Evolutionary conservation across 1,139 yeast species (phyloP).

Genomic region (Hyphopichia pseudoburtonii): DNA sequence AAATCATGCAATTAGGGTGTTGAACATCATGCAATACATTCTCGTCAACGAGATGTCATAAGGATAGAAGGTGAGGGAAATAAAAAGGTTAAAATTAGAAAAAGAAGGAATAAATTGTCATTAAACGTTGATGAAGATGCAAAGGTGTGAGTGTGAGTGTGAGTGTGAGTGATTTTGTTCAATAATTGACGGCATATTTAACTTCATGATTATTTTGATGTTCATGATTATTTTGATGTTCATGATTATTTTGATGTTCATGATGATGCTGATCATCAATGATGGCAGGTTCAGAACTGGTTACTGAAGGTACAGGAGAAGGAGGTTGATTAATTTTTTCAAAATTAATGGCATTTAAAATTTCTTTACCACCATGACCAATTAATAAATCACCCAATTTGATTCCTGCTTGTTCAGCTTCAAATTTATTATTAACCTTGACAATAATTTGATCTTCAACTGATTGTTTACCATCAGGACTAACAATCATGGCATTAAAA

Average conservation of each 20-base stretch:
- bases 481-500: slow-evolving; percentile 74
- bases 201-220: not conserved
- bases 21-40: no score
- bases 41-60: no score
- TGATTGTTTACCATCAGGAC: slow-evolving; percentile 74
- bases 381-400: slow-evolving; percentile 67
- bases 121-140: no score
- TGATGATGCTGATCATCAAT: not conserved
- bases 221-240: not conserved
- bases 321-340: slow-evolving; percentile 54
- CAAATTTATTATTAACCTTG: slow-evolving; percentile 42
- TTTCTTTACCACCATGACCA: slow-evolving; percentile 76
- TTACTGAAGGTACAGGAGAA: slow-evolving; percentile 3
- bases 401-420: slow-evolving; percentile 72
- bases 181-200: not conserved
- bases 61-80: no score
- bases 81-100: no score
- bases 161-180: not conserved
- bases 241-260: not conserved
- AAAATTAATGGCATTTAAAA: slow-evolving; percentile 77
- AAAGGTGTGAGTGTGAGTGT: no score
- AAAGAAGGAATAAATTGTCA: no score
- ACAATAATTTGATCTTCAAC: slow-evolving; percentile 56
- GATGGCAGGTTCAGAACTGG: slow-evolving; percentile 1
- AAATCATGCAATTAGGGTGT: no score